Base-by-base conservation (phyloP, 345 rosid genomes). In the Hibiscus syriacus region DNA sequence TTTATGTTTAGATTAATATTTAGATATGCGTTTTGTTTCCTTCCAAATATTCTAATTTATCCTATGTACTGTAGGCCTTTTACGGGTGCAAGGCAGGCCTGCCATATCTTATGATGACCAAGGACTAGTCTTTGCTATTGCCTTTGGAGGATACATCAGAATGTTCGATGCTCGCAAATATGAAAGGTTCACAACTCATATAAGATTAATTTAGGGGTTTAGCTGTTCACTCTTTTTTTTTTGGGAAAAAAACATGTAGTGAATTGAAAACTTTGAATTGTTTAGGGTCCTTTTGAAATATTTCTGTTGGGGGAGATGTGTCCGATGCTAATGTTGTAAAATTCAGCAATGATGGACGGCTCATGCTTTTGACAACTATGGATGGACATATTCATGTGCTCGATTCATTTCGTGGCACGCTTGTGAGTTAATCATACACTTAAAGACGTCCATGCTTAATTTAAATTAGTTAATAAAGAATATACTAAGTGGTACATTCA, bases 101-200 rank as follows among this genome's bases (percentile, higher is more conserved):
- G 96, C 99, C 70, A 81, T 91, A 45, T 85, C 95, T 63, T 91
- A 94, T 80, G 99, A 94, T 85, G 96, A 94, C 70, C 98, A 87
- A 66, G 98, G 98, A 29, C 73, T 87, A 66, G 87, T 90, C 53
- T 90, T 93, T 83, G 86, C 97, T 25, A 72, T 87, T 79, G 92
- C 97, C 64, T 90, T 86, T 80, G 98, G 97, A 76, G 96, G 98
- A 68, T 84, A 70, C 79, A 80, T 93, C 25, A 82, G 97, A 81
- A 83, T 90, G 97, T 93, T 93, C 80, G 98, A 90, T 80, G 80
- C 92, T 73, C 92, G 94, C 67, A 89, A 86, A 73, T 86, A 78
- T 82, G 97, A 90, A 77, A 93, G 34, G 99, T 87, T 69, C 75
- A 79, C 75, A 27, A 57, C 23, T 29, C 9, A 32, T 46, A 22